Base-by-base conservation (phyloP, 2,329 filamentous ascomycete genomes). In the Huntiella moniliformis region DNA sequence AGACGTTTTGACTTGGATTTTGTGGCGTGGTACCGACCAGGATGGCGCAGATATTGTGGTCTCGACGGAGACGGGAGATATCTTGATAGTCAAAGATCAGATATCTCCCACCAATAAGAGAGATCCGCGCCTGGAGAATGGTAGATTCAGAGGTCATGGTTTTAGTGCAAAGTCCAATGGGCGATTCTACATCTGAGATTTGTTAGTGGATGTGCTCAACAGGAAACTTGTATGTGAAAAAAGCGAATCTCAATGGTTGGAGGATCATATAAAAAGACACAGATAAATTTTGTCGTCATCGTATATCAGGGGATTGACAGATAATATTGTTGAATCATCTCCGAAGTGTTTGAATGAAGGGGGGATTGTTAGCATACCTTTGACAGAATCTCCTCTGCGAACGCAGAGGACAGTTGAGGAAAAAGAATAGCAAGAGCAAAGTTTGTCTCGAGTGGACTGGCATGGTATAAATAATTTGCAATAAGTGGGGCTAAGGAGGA, bases 1-100 rank as follows among this genome's bases (percentile, higher is more conserved):
- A 96, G 48, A 94, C 73, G 63, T 94, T 96, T 63, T 98, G 91
- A 54, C 92, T 88, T 4, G 87, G 86, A 48, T 85, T 79, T 62
- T 96, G 87, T 2, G 91, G 88, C 28, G 94, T 76, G 5, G 83
- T 87, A 48, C 91, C 91, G 50, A 83, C 78, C 46, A 94, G 70
- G 31, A 91, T 80, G 52, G 86, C 86, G 56, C 82, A 87, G 55
- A 94, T 85, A 59, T 84, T 78, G 64, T 94, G 74, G 55, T 76
- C 68, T 51, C 82, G 77, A 53, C 91, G 82, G 51, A 94, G 68
- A 59, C 79, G 73, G 55, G 81, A 77, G 50, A 86, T 80, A 52
- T 78, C 76, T 57, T 86, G 74, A 55, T 85, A 74, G 59, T 93
- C 85, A 67, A 95, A 96, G 54, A 98, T 68, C 50, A 95, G 74